These are phyloP conservation scores for Omphalea diandra DNA, from an alignment of 441 rosid genomes.

Conservation along the genomic window DNA sequence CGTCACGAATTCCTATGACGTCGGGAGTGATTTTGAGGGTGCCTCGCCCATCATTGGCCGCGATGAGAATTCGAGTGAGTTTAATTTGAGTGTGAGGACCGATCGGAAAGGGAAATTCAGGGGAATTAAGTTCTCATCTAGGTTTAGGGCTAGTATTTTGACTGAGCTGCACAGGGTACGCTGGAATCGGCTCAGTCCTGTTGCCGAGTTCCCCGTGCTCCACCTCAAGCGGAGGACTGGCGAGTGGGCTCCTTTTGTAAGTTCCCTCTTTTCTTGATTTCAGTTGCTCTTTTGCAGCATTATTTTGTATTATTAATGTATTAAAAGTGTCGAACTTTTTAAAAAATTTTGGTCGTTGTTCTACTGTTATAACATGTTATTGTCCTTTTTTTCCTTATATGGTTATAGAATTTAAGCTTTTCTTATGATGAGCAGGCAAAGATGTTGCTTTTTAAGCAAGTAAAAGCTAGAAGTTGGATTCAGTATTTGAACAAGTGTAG, in stretches of 20 bases:
- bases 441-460: no score
- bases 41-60: slow-evolving; percentile 75
- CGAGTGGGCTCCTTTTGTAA: slow-evolving; percentile 86
- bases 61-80: slow-evolving; percentile 80
- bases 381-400: background rate
- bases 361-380: background rate
- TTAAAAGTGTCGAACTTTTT: slow-evolving; percentile 1
- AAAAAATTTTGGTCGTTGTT: background rate
- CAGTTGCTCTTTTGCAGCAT: background rate
- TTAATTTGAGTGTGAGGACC: slow-evolving; percentile 74
- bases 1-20: slow-evolving; percentile 84
- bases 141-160: slow-evolving; percentile 75
- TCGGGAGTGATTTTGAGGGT: slow-evolving; percentile 69
- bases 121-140: slow-evolving; percentile 80
- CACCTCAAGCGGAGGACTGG: slow-evolving; percentile 78
- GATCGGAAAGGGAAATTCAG: slow-evolving; percentile 95
- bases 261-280: background rate
- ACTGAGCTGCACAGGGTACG: slow-evolving; percentile 85
- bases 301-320: background rate
- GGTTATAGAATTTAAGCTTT: background rate
- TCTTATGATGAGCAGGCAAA: no score
- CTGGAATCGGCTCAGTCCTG: slow-evolving; percentile 60
- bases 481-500: background rate
- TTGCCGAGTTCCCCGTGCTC: slow-evolving; percentile 86
- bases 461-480: background rate